These are phyloP conservation scores for Pseudomonodictys pantanalensis DNA, from an alignment of 495 filamentous ascomycete species.

Conservation along the genomic window DNA sequence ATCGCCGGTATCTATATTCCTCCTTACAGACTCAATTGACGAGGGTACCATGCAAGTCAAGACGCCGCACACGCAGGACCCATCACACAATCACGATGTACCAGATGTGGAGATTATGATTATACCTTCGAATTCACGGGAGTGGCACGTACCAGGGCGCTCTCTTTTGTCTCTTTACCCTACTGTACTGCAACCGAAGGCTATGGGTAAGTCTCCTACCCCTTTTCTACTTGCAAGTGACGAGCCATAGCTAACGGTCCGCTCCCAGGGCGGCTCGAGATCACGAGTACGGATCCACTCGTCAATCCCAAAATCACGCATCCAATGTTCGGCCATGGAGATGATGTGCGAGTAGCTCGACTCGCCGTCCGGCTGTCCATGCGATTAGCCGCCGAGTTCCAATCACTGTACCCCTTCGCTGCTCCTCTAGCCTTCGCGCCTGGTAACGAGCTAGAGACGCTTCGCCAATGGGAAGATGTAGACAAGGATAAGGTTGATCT, in stretches of 20 bases:
- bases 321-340: conserved; percentile 21
- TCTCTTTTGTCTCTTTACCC: conserved; percentile 21
- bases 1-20: conserved; percentile 16
- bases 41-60: conserved; percentile 19
- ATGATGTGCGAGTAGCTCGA: conserved; percentile 17
- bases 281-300: conserved; percentile 21
- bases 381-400: conserved; percentile 21
- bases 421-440: conserved; percentile 24
- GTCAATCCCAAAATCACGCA: conserved; percentile 22
- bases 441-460: conserved; percentile 19
- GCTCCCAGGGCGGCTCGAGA: conserved; percentile 15
- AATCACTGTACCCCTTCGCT: conserved; percentile 15
- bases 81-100: conserved; percentile 7
- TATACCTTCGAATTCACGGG: conserved; percentile 19
- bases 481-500: conserved; percentile 4
- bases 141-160: conserved; percentile 18
- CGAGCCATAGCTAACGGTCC: conserved; percentile 4
- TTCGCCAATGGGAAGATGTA: conserved; percentile 16
- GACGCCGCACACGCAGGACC: conserved; percentile 4
- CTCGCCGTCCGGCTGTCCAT: conserved; percentile 21
- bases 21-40: conserved; percentile 20
- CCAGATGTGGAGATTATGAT: conserved; percentile 20
- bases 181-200: conserved; percentile 20
- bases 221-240: not conserved
- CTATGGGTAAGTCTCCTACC: conserved; percentile 12